phyloP scores from a whole-genome alignment of 2,329 filamentous ascomycete genomes.

The Fusarium xyrophilum region DNA sequence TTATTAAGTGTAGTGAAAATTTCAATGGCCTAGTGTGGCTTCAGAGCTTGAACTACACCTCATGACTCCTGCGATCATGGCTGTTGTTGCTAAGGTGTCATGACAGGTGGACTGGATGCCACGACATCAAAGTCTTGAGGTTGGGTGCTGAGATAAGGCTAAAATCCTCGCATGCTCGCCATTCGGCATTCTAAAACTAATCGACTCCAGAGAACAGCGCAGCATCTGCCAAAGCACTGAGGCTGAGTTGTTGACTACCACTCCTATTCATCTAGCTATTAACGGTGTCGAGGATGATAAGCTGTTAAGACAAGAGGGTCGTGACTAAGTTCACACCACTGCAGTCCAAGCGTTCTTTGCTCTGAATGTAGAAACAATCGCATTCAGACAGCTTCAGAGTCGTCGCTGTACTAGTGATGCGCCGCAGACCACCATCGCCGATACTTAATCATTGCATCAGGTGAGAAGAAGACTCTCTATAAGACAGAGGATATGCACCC shows the following conservation, averaged over 20 bases:
- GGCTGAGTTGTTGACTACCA: not conserved
- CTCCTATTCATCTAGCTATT: not conserved
- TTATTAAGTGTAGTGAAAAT: rapidly evolving
- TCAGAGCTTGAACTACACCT: not conserved
- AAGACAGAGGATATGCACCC: not conserved
- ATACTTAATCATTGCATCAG: not conserved
- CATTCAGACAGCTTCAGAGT: not conserved
- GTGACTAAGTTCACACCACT: not conserved
- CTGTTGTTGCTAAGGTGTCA: not conserved
- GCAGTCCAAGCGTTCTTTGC: not conserved
- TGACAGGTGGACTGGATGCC: not conserved
- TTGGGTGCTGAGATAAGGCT: not conserved
- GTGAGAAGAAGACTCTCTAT: not conserved
- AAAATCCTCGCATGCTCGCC: no score
- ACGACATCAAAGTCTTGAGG: not conserved
- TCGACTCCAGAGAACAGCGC: no score
- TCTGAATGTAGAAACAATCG: not conserved
- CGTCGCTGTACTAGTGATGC: not conserved
- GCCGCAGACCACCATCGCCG: not conserved
- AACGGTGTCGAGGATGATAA: not conserved
- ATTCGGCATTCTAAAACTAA: not conserved
- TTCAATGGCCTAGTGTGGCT: no score
- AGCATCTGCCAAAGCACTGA: not conserved
- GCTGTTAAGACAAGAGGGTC: not conserved
- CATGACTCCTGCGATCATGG: not conserved